Evolutionary conservation across 2,329 filamentous ascomycete genomes (phyloP), one percentile per base, ranked within the genome.

Genomic region (Aspergillus sp.): DNA sequence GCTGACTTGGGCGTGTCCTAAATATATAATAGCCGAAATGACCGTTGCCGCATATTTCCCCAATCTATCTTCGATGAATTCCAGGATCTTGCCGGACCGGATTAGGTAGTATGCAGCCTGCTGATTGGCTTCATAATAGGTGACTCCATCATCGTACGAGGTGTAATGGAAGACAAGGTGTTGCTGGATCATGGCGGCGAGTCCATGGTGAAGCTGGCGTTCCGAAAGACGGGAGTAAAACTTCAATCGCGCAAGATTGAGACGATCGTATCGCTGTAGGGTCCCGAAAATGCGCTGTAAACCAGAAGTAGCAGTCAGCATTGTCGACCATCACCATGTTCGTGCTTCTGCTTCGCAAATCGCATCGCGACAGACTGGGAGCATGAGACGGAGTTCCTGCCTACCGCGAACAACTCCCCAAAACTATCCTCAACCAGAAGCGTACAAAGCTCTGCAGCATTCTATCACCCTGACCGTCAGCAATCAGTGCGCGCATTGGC

Each of bases 331-430:
- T 19, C 19, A 19, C 19, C 19, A 19, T 19, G 19, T 19, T 1
- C 2, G 19, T 46, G 26, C 38, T 36, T 41, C 28, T 42, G 12
- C 12, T 32, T 42, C 29, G 28, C 28, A 41, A 42, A 42, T 42
- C 9, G 28, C 32, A 46, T 41, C 41, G 28, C 33, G 40, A 46
- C 41, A 41, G 34, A 41, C 41, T 29, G 34, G 34, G 47, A 47
- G 28, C 41, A 47, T 30, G 29, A 30, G 29, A 41, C 39, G 27
- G 19, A 45, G 9, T 9, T 12, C 28, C 50, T 41, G 73, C 85
- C 61, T 85, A 96, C 91, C 65, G 88, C 88, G 52, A 89, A 88
- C 49, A 97, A 81, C 72, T 94, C 87, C 63, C 93, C 93, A 68
- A 93, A 91, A 49, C 87, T 78, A 65, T 96, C 89, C 64, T 89